Percentiles rank a stretch among this genome's conserved stretches.
phyloP scores from a whole-genome alignment of 352 stramenopile genomes.

The Pythium insidiosum region DNA sequence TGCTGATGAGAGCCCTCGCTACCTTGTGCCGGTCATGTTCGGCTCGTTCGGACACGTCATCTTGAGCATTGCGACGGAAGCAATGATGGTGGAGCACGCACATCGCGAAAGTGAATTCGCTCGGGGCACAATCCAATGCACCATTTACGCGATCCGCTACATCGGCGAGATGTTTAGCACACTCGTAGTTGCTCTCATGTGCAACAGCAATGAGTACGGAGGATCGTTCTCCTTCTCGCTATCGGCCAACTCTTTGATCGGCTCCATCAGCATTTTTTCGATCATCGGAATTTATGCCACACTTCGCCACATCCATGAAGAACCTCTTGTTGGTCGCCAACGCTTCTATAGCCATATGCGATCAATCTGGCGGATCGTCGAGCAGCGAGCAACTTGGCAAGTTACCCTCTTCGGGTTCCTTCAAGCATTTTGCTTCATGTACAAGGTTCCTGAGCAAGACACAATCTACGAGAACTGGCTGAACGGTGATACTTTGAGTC shows the following conservation, averaged over 20 bases:
- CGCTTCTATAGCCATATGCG: too few species aligned
- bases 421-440: constrained; percentile 4
- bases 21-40: not conserved
- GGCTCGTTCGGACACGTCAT: constrained; percentile 2
- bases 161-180: constrained; percentile 7
- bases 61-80: constrained; percentile 9
- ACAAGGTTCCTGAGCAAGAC: not conserved
- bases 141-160: constrained; percentile 7
- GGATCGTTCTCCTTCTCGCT: not conserved
- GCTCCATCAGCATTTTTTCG: not conserved
- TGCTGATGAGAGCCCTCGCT: too few species aligned
- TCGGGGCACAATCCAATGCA: constrained; percentile 12
- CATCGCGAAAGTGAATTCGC: constrained; percentile 9
- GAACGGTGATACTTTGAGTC: constrained; percentile 1
- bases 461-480: not conserved
- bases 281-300: not conserved
- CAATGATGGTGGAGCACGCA: constrained; percentile 17
- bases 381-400: constrained; percentile 3
- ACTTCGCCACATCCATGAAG: not conserved
- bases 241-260: too few species aligned
- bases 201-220: not conserved
- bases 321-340: not conserved
- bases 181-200: not conserved
- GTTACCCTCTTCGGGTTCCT: constrained; percentile 15
- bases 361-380: constrained; percentile 7